A percentile compares a stretch with the other conserved stretches of the same genome.
phyloP scores from a whole-genome alignment of 2,329 filamentous ascomycete genomes.

The Exserohilum rostratum region DNA sequence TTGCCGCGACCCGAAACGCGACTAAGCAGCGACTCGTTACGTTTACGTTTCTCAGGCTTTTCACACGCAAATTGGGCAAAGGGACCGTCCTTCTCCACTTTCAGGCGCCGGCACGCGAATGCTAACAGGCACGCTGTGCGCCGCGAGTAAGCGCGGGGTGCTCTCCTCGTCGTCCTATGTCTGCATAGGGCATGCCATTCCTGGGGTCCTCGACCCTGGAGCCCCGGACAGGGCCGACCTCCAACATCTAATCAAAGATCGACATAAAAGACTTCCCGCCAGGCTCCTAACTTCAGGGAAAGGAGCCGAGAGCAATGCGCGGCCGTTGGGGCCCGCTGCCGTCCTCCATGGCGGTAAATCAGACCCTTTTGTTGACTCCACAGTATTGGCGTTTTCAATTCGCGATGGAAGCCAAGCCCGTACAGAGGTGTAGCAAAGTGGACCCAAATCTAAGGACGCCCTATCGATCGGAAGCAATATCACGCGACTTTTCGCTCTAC shows the following conservation, averaged over 20 bases:
- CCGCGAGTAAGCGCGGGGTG: conserved; percentile 12
- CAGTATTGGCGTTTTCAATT: not conserved
- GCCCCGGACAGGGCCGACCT: not conserved
- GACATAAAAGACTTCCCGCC: not conserved
- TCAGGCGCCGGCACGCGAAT: not conserved
- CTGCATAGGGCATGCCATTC: conserved; percentile 5
- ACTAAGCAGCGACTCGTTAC: conserved; percentile 13
- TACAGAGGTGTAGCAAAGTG: conserved; percentile 1
- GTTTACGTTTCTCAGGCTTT: conserved; percentile 12
- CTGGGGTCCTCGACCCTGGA: not conserved
- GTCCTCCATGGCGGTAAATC: not conserved
- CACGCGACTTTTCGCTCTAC: not conserved
- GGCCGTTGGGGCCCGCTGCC: not conserved
- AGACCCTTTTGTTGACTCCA: conserved; percentile 5
- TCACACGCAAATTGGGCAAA: conserved; percentile 8
- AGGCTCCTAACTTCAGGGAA: not conserved
- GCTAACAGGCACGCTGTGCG: not conserved
- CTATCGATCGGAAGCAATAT: not conserved
- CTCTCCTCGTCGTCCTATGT: not conserved
- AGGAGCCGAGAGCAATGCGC: not conserved
- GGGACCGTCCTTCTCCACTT: conserved; percentile 6
- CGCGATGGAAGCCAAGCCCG: not conserved
- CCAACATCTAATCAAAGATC: not conserved
- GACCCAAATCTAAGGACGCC: not conserved
- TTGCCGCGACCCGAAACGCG: conserved; percentile 10